A percentile compares a stretch with the other conserved stretches of the same genome.
Evolutionary conservation across 306 rosid genomes (phyloP).

Genomic region (Casuarina equisetifolia): DNA sequence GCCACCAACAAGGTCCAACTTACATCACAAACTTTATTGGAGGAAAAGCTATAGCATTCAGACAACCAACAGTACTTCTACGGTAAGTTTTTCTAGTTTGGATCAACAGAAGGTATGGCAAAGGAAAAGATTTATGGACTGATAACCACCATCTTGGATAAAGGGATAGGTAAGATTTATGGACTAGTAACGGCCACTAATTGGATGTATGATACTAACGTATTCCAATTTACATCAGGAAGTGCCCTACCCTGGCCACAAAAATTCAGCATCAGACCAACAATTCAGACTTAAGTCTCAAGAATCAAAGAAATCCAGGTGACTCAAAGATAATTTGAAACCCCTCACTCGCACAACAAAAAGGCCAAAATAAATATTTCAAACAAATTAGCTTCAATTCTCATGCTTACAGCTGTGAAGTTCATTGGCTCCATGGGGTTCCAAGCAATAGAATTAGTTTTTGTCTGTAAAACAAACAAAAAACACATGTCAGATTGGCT

Average conservation of each 20-base stretch:
- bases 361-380: conserved; percentile 5
- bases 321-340: neutral
- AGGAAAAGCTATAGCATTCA: neutral
- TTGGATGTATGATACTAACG: neutral
- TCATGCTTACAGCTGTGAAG: conserved; percentile 81
- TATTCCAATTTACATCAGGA: neutral
- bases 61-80: neutral
- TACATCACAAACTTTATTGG: neutral
- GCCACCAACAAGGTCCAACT: neutral
- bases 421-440: conserved; percentile 97
- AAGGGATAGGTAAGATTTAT: neutral
- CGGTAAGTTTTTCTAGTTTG: neutral
- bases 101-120: neutral
- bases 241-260: neutral
- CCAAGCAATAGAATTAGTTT: conserved; percentile 84
- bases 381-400: conserved; percentile 12
- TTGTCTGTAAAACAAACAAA: conserved; percentile 56
- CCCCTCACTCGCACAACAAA: neutral
- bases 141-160: neutral
- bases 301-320: conserved; percentile 4
- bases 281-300: neutral
- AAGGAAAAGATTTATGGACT: neutral
- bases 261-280: conserved; percentile 5
- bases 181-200: neutral
- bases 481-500: conserved; percentile 36